Evolutionary conservation across 1,284 basidiomycete genomes (phyloP).

Genomic region (Lentinula novae-zelandiae): DNA sequence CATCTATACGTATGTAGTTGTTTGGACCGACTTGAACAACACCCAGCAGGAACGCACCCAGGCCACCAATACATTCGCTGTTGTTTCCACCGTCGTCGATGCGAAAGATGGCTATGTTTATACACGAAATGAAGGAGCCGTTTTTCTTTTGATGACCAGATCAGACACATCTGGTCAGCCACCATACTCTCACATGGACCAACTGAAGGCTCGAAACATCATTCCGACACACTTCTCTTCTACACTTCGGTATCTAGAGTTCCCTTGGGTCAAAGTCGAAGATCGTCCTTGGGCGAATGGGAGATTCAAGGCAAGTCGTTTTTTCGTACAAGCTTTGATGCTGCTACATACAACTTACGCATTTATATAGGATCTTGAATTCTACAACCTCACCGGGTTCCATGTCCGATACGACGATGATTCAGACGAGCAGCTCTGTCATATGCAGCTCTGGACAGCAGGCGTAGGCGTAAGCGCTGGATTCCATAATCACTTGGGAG

Average conservation of each 20-base stretch:
- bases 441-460: conserved; percentile 28
- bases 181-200: background rate
- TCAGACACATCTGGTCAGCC: background rate
- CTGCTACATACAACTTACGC: background rate
- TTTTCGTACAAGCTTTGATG: background rate
- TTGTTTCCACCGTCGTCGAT: background rate
- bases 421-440: conserved; percentile 17
- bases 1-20: background rate
- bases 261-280: conserved; percentile 26
- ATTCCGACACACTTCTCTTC: background rate
- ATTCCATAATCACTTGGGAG: conserved; percentile 20
- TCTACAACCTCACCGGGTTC: conserved; percentile 28
- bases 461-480: conserved; percentile 22
- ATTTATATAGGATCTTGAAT: conserved; percentile 23
- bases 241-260: conserved; percentile 11
- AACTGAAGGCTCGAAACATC: background rate
- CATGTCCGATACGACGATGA: conserved; percentile 27
- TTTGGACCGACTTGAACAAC: background rate
- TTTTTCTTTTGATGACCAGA: background rate
- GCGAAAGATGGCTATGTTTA: background rate
- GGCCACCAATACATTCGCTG: background rate
- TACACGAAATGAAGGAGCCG: background rate
- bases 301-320: conserved; percentile 13
- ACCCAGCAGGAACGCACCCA: background rate
- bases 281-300: conserved; percentile 23